These are phyloP conservation scores for Gaeumannomyces tritici DNA, from an alignment of 2,329 filamentous ascomycete species.

Conservation along the genomic window DNA sequence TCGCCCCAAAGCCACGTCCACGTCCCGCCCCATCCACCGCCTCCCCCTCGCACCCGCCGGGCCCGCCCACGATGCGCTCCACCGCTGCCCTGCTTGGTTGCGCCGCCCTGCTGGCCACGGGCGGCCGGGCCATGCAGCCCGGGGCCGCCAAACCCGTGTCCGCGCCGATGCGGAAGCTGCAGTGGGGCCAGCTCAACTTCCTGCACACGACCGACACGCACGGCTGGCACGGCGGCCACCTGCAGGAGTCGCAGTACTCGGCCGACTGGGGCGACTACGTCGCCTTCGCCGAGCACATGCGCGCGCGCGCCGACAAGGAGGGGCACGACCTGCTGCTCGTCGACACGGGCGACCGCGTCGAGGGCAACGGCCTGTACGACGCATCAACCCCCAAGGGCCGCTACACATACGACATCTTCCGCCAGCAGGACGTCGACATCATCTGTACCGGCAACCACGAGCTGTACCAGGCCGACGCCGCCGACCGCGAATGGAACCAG, in stretches of 20 bases:
- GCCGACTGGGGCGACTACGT: constrained; percentile 98
- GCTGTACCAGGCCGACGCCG: constrained; percentile 73
- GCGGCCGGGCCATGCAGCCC: constrained; percentile 52
- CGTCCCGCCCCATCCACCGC: neutral
- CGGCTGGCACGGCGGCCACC: constrained; percentile 89
- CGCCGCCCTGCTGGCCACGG: constrained; percentile 27
- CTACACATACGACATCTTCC: constrained; percentile 82
- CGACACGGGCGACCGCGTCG: constrained; percentile 87
- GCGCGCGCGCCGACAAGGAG: constrained; percentile 63
- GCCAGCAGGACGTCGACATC: constrained; percentile 73
- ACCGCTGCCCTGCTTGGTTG: constrained; percentile 21
- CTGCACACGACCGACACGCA: constrained; percentile 95
- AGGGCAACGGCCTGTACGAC: constrained; percentile 91
- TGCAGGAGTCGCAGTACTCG: constrained; percentile 89
- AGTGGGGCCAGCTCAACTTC: constrained; percentile 94
- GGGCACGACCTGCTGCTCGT: constrained; percentile 84
- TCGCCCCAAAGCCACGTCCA: neutral
- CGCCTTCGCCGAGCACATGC: constrained; percentile 81
- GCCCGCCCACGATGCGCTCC: neutral
- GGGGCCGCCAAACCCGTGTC: constrained; percentile 67
- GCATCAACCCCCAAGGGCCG: constrained; percentile 77
- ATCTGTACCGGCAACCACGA: constrained; percentile 91
- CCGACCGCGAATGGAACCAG: constrained; percentile 65
- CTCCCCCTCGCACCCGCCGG: neutral
- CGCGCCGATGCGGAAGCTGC: constrained; percentile 73